Percentiles rank a stretch among this genome's conserved stretches.
phyloP scores from a whole-genome alignment of 116 monocot species.

The Iris pallida region DNA sequence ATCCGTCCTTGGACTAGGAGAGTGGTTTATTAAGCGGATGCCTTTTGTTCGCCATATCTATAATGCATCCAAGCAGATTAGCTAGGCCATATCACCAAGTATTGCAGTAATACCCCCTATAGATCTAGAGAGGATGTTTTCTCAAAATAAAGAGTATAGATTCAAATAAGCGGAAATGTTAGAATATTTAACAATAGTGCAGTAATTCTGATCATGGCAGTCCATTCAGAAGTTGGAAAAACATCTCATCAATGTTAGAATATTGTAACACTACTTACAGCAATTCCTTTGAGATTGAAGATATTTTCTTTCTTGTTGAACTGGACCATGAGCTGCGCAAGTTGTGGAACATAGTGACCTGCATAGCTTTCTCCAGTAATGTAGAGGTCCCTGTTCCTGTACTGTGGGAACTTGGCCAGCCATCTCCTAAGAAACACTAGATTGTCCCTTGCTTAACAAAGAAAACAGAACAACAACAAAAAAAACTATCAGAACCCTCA shows the following conservation, averaged over 20 bases:
- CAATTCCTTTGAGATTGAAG: slow-evolving; percentile 94
- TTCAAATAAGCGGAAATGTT: too few relatives aligned
- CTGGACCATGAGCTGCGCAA: slow-evolving; percentile 76
- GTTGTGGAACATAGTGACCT: slow-evolving; percentile 96
- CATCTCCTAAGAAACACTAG: slow-evolving; percentile 70
- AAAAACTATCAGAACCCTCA: slow-evolving; percentile 6
- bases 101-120: too few relatives aligned
- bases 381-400: slow-evolving; percentile 70
- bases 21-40: slow-evolving; percentile 91
- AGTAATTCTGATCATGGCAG: too few relatives aligned
- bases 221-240: not conserved
- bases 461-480: slow-evolving; percentile 17
- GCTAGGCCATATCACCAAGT: slow-evolving; percentile 94
- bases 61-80: slow-evolving; percentile 86
- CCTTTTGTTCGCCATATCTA: slow-evolving; percentile 87
- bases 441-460: slow-evolving; percentile 79
- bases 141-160: too few relatives aligned
- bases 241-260: not conserved
- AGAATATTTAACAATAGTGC: not conserved
- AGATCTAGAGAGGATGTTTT: too few relatives aligned
- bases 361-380: slow-evolving; percentile 98
- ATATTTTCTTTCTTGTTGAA: slow-evolving; percentile 60
- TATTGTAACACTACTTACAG: slow-evolving; percentile 41
- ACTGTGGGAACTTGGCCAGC: slow-evolving; percentile 82
- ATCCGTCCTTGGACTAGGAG: slow-evolving; percentile 72